Base-by-base conservation (phyloP, 2,329 filamentous ascomycete species). In the Arthrobotrys sphaeroides region DNA sequence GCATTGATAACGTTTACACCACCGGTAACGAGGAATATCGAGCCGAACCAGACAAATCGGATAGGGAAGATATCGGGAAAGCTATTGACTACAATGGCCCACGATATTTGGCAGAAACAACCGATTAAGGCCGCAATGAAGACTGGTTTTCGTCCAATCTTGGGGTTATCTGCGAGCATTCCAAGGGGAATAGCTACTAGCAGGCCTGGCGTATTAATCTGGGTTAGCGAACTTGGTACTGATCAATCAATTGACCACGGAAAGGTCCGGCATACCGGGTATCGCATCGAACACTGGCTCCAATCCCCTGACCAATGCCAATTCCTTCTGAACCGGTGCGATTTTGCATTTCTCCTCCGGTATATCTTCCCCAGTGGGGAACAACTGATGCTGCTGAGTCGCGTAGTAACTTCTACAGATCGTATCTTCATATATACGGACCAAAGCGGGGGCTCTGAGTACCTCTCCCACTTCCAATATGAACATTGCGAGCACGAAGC, bases 281-380 rank as follows among this genome's bases (percentile, higher is more conserved):
- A 75, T 75, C 1, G 72, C 72, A 61, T 75, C 72, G n/a, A 75
- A 75, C 3, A 75, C 64, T 10, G 72, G 72, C 45, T 64, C 72
- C 31, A 75, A 22, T n/a, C 72, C 72, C 28, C 57, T 42, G 13
- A 75, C 53, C 0, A 75, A 43, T 10, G 72, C 64, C 20, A 75
- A 26, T 13, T 75, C 72, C 5, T 38, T 59, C 45, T 75, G 64
- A 22, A 75, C 64, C 1, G 72, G 72, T 43, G 72, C 45, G 12
- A 75, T 64, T 33, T 75, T 75, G 64, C 72, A 75, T 38, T 75
- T 43, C 12, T 49, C 55, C 38, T 75, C 72, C 0, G 72, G 72
- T 49, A 75, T 68, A 6, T 57, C 36, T 13, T 51, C 1, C 1
- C 64, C 64, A 3, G 47, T 38, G 13, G 64, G 72, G 20, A 51